Conservation (phyloP, 2,329 filamentous ascomycete species). For the Pseudodiploospora longispora region DNA sequence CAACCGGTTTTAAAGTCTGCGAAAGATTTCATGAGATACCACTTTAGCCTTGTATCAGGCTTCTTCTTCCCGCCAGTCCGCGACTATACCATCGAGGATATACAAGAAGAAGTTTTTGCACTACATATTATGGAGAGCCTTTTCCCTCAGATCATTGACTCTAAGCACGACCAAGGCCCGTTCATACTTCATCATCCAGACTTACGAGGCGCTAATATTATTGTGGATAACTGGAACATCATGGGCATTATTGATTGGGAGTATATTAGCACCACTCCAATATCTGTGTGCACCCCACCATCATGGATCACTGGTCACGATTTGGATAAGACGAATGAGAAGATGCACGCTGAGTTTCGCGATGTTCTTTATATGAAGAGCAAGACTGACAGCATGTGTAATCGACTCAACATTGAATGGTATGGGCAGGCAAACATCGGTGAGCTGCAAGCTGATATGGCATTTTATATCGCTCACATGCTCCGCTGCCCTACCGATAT, state of each 20-base stretch:
- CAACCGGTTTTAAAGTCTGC: neutral
- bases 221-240: constrained; percentile 16
- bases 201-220: constrained; percentile 15
- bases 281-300: constrained; percentile 10
- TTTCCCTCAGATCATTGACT: neutral
- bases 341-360: constrained; percentile 7
- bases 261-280: constrained; percentile 10
- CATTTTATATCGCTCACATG: constrained; percentile 7
- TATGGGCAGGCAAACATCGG: neutral
- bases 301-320: constrained; percentile 12
- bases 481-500: constrained; percentile 6
- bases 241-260: constrained; percentile 20
- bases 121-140: constrained; percentile 5
- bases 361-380: constrained; percentile 2
- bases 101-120: constrained; percentile 11
- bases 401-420: constrained; percentile 4
- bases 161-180: neutral
- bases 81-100: constrained; percentile 3
- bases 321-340: too few species aligned
- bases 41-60: constrained; percentile 7
- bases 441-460: too few species aligned
- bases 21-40: constrained; percentile 7
- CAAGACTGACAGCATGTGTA: constrained; percentile 1
- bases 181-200: constrained; percentile 12
- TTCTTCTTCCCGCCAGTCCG: constrained; percentile 6